Conservation (phyloP, 163 green algal genomes). For the Chloromonas sp. region DNA sequence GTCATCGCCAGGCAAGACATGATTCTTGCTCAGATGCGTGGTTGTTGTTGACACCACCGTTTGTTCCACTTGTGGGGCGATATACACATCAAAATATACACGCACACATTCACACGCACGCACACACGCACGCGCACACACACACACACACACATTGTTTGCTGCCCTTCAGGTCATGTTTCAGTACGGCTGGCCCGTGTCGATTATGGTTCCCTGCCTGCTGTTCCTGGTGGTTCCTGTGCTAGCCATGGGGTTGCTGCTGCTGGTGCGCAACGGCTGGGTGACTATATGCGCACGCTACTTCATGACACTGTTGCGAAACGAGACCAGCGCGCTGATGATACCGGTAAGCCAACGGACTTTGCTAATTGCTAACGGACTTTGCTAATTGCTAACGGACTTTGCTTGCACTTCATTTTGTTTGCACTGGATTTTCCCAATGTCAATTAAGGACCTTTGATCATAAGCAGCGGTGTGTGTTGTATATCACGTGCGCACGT, state of each 20-base stretch:
- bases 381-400: no score
- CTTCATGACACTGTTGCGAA: not conserved
- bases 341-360: no score
- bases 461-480: no score
- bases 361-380: no score
- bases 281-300: not conserved
- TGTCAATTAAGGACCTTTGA: no score
- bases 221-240: not conserved
- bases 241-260: not conserved
- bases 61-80: not conserved
- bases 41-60: not conserved
- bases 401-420: no score
- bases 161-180: not conserved
- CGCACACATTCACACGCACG: no score
- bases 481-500: no score
- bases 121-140: no score
- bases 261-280: not conserved
- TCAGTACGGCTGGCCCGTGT: not conserved
- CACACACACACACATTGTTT: not conserved
- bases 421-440: no score
- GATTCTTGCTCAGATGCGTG: not conserved
- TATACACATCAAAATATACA: not conserved
- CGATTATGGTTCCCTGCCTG: not conserved
- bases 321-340: not conserved
- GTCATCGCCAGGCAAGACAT: no score